These are phyloP conservation scores for Paraphysoderma sedebokerense DNA, from an alignment of 371 early-diverging fungal species.

Conservation along the genomic window DNA sequence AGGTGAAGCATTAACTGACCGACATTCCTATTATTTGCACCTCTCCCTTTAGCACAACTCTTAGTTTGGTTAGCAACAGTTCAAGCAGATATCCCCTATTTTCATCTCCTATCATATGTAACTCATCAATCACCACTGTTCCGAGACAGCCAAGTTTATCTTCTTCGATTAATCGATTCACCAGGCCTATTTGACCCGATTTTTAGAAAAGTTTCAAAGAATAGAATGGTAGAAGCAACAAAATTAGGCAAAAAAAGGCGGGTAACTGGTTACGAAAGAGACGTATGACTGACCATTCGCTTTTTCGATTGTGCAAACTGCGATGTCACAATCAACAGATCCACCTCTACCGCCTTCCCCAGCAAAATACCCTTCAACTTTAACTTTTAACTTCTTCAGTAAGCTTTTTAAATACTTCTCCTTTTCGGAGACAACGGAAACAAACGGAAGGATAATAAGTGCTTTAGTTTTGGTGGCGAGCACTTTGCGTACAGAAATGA, in stretches of 20 bases:
- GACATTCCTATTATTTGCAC: slow-evolving; percentile 18
- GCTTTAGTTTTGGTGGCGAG: slow-evolving; percentile 10
- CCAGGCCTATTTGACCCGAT: slow-evolving; percentile 10
- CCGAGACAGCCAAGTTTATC: slow-evolving; percentile 4
- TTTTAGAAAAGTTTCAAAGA: not conserved
- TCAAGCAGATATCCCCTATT: slow-evolving; percentile 14
- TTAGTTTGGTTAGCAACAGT: slow-evolving; percentile 13
- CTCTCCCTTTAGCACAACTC: not conserved
- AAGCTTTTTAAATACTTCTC: slow-evolving; percentile 5
- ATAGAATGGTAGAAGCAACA: too few relatives aligned
- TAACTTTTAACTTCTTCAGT: slow-evolving; percentile 2
- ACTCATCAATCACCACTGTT: slow-evolving; percentile 14
- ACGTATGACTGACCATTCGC: not conserved
- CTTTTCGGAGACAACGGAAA: slow-evolving; percentile 14
- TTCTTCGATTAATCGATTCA: slow-evolving; percentile 10
- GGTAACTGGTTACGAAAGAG: too few relatives aligned
- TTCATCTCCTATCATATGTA: slow-evolving; percentile 19
- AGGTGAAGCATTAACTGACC: too few relatives aligned
- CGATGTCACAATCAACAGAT: slow-evolving; percentile 14
- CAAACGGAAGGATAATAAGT: slow-evolving; percentile 12
- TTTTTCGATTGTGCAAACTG: slow-evolving; percentile 9
- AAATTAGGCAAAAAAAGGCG: too few relatives aligned
- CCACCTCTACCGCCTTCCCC: slow-evolving; percentile 1
- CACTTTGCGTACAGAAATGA: slow-evolving; percentile 10
- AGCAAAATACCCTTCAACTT: slow-evolving; percentile 10